Evolutionary conservation across 495 filamentous ascomycete species (phyloP).

Genomic region (Penicillium longicatenatum): DNA sequence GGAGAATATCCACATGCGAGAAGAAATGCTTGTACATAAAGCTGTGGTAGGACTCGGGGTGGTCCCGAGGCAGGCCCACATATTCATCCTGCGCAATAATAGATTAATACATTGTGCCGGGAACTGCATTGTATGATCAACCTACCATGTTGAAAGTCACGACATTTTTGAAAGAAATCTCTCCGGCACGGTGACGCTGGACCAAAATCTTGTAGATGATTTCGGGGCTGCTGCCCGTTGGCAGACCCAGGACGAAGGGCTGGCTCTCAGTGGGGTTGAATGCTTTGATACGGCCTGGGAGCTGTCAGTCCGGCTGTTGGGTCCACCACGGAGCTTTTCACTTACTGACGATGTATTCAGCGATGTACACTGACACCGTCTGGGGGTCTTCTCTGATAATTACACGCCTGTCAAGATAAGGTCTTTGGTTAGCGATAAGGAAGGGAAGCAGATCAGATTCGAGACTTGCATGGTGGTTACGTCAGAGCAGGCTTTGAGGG

Average conservation of each 20-base stretch:
- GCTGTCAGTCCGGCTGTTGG: slow-evolving; percentile 4
- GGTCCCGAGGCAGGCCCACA: slow-evolving; percentile 76
- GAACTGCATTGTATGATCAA: neutral
- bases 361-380: slow-evolving; percentile 70
- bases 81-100: slow-evolving; percentile 70
- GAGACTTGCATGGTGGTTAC: slow-evolving; percentile 35
- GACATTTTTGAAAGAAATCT: slow-evolving; percentile 85
- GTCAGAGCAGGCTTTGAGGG: slow-evolving; percentile 16
- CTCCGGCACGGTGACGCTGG: slow-evolving; percentile 70
- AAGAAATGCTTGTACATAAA: slow-evolving; percentile 95
- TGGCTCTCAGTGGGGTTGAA: slow-evolving; percentile 69
- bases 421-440: slow-evolving; percentile 13
- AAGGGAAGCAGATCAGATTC: neutral
- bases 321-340: neutral
- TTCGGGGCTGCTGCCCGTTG: slow-evolving; percentile 79
- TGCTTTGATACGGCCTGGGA: slow-evolving; percentile 61
- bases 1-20: slow-evolving; percentile 79
- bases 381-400: slow-evolving; percentile 74
- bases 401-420: slow-evolving; percentile 62
- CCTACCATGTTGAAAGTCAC: slow-evolving; percentile 90
- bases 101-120: neutral
- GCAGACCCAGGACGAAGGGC: slow-evolving; percentile 82
- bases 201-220: slow-evolving; percentile 78
- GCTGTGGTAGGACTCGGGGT: slow-evolving; percentile 82
- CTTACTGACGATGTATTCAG: slow-evolving; percentile 80